These are phyloP conservation scores for Neofusicoccum sp. DNA, from an alignment of 2,329 filamentous ascomycete species.

Conservation along the genomic window DNA sequence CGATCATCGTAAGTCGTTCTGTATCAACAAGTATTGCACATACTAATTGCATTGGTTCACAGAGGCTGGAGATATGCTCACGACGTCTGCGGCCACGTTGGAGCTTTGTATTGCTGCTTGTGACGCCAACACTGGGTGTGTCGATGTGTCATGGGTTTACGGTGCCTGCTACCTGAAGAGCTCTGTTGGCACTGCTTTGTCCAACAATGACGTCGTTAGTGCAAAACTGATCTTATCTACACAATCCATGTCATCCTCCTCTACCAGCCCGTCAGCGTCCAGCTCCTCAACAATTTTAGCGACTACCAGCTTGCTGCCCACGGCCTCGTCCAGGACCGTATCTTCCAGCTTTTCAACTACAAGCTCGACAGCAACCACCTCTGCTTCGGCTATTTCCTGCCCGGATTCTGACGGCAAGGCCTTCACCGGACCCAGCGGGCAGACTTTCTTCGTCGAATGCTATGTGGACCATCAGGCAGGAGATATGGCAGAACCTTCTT, in stretches of 20 bases:
- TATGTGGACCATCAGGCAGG: slow-evolving; percentile 10
- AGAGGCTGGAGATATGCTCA: slow-evolving; percentile 20
- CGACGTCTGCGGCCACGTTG: slow-evolving; percentile 9
- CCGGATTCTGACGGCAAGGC: slow-evolving; percentile 20
- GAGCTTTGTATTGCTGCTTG: slow-evolving; percentile 22
- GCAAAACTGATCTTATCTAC: neutral
- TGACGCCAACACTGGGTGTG: slow-evolving; percentile 19
- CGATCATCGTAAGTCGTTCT: slow-evolving; percentile 19
- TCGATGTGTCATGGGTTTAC: slow-evolving; percentile 21
- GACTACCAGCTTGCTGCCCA: neutral
- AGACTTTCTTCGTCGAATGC: slow-evolving; percentile 20
- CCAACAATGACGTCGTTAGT: neutral
- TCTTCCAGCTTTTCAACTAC: neutral
- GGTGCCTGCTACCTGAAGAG: slow-evolving; percentile 25
- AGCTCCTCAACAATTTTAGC: neutral
- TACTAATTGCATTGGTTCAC: no score
- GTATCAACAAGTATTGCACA: no score
- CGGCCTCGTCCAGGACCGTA: neutral
- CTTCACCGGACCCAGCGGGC: slow-evolving; percentile 19
- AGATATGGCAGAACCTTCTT: slow-evolving; percentile 2
- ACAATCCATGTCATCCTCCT: neutral
- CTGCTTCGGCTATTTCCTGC: slow-evolving; percentile 12
- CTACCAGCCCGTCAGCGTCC: neutral
- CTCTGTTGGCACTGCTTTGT: neutral
- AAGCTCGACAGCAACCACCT: neutral